Conservation (phyloP, 2,329 filamentous ascomycete species). For the Botrytis cinerea region DNA sequence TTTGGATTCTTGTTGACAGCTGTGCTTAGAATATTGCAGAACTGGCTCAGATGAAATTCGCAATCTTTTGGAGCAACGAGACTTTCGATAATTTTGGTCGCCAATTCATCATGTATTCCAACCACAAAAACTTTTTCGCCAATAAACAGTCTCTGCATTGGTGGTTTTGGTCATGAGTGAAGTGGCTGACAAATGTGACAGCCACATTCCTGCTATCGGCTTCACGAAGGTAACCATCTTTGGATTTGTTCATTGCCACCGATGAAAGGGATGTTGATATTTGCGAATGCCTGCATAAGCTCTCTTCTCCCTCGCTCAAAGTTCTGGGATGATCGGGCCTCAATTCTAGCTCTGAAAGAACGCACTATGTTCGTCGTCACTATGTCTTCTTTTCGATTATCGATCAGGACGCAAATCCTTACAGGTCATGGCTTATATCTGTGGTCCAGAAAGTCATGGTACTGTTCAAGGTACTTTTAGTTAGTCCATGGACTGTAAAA, state of each 20-base stretch:
- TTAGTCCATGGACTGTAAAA: neutral
- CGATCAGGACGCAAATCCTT: neutral
- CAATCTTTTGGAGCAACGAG: too few relatives aligned
- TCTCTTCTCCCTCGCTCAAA: neutral
- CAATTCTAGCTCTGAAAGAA: neutral
- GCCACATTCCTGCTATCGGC: neutral
- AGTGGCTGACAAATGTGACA: neutral
- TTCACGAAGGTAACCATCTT: neutral
- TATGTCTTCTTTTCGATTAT: neutral
- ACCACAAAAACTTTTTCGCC: neutral
- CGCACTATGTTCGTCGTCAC: neutral
- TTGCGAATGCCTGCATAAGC: neutral
- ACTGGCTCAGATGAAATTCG: too few relatives aligned
- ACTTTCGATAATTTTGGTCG: neutral
- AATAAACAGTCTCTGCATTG: neutral
- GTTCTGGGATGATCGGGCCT: neutral
- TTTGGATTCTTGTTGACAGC: neutral
- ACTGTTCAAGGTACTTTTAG: neutral
- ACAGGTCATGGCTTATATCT: fast-evolving
- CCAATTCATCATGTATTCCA: neutral
- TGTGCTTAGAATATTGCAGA: too few relatives aligned
- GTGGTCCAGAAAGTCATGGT: neutral
- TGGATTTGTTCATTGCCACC: neutral
- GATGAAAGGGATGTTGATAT: neutral
- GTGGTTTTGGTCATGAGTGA: neutral